Percentiles rank a stretch among this genome's conserved stretches.
Conservation (phyloP, 108 stramenopile genomes). For the Nitzschia sp. region DNA sequence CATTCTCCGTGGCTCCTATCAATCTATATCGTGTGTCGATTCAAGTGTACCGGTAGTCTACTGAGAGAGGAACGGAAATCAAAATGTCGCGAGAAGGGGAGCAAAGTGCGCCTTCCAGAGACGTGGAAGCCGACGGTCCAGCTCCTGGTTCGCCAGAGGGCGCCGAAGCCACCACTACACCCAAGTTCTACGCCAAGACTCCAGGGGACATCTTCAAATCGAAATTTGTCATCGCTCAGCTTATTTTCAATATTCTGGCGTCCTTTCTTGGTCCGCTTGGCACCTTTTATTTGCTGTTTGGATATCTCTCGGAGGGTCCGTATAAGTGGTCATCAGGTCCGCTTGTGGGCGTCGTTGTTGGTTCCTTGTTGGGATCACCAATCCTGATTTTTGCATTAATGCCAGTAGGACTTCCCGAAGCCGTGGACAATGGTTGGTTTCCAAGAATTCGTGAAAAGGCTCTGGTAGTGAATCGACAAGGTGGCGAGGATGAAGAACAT, state of each 20-base stretch:
- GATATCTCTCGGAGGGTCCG: not conserved
- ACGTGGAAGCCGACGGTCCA: too few species aligned
- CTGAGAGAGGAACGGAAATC: too few species aligned
- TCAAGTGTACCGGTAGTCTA: too few species aligned
- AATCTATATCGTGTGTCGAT: too few species aligned
- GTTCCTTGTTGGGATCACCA: not conserved
- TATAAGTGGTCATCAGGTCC: not conserved
- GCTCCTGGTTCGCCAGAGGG: too few species aligned
- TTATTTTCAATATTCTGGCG: not conserved
- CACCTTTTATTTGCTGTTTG: not conserved
- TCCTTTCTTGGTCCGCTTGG: slow-evolving; percentile 4
- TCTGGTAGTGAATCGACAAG: not conserved
- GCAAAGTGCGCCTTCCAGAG: too few species aligned
- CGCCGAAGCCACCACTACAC: not conserved
- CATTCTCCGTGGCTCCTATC: too few species aligned
- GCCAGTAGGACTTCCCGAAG: slow-evolving; percentile 3
- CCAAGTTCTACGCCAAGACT: not conserved
- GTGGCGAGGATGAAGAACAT: not conserved
- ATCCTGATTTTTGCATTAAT: slow-evolving; percentile 1
- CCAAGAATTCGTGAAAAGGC: not conserved
- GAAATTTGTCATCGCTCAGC: not conserved
- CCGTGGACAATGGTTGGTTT: slow-evolving; percentile 9
- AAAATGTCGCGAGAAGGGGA: too few species aligned
- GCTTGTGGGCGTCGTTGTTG: not conserved
- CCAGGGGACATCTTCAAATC: not conserved